Evolutionary conservation across 331 rosid species (phyloP).

Genomic region (Quercus lobata): DNA sequence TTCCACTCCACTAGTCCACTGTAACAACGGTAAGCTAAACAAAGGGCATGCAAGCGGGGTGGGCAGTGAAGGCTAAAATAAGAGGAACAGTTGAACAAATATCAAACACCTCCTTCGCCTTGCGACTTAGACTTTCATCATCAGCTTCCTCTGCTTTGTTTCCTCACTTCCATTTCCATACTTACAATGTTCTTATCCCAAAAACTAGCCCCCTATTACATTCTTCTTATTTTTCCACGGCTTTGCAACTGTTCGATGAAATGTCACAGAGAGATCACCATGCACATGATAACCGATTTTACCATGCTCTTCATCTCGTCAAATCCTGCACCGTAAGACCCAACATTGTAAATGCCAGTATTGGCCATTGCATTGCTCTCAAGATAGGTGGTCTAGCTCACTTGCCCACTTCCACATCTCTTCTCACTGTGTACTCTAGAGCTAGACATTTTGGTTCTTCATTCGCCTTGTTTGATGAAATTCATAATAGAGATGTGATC

Average conservation of each 20-base stretch:
- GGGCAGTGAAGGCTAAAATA: neutral
- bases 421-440: conserved; percentile 41
- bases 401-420: conserved; percentile 44
- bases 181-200: neutral
- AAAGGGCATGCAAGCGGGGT: neutral
- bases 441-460: conserved; percentile 38
- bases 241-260: conserved; percentile 26
- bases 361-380: conserved; percentile 39
- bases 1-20: neutral
- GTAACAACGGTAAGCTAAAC: neutral
- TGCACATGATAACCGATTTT: conserved; percentile 10
- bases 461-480: conserved; percentile 37
- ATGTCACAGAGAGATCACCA: conserved; percentile 24
- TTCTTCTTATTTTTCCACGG: conserved; percentile 7
- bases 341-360: conserved; percentile 14
- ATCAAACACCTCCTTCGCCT: conserved; percentile 6
- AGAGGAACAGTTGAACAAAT: neutral
- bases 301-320: conserved; percentile 21
- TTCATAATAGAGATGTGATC: conserved; percentile 36
- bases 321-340: conserved; percentile 15
- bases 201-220: neutral
- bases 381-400: conserved; percentile 39
- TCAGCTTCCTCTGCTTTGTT: conserved; percentile 14
- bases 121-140: neutral
- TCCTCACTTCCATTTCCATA: neutral